Evolutionary conservation across 2,329 filamentous ascomycete species (phyloP).

Genomic region (Graphilbum fragrans): DNA sequence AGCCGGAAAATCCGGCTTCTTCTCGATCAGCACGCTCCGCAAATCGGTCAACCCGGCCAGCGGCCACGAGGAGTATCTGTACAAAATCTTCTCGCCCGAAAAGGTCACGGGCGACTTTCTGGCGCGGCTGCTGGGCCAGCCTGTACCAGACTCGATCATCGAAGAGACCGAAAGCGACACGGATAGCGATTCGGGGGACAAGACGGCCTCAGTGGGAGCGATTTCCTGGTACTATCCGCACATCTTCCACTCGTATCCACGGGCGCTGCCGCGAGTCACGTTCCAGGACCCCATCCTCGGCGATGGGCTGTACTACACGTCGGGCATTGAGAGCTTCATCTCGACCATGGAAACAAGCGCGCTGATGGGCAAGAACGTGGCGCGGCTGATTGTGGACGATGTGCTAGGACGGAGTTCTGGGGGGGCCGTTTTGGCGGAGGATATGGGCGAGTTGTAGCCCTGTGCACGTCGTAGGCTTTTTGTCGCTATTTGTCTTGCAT

Average conservation of each 20-base stretch:
- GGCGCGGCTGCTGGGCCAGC: slow-evolving; percentile 34
- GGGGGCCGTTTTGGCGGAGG: neutral
- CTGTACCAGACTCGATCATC: slow-evolving; percentile 30
- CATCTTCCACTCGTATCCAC: slow-evolving; percentile 75
- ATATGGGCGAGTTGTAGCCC: neutral
- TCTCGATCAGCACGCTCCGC: slow-evolving; percentile 67
- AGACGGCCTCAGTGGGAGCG: slow-evolving; percentile 24
- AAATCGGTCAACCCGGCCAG: slow-evolving; percentile 49
- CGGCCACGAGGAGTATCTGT: slow-evolving; percentile 40
- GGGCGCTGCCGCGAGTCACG: slow-evolving; percentile 69
- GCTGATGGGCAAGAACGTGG: slow-evolving; percentile 80
- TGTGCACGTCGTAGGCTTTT: neutral
- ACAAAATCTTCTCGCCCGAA: slow-evolving; percentile 53
- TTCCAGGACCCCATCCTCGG: slow-evolving; percentile 72
- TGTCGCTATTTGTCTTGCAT: no score
- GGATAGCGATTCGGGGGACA: slow-evolving; percentile 17
- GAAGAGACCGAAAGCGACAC: slow-evolving; percentile 28
- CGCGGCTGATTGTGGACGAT: slow-evolving; percentile 55
- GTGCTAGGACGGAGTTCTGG: slow-evolving; percentile 6
- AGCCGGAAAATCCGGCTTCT: slow-evolving; percentile 68
- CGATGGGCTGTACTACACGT: slow-evolving; percentile 56
- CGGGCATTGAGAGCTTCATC: slow-evolving; percentile 83
- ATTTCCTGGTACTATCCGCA: slow-evolving; percentile 71
- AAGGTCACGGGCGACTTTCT: slow-evolving; percentile 40
- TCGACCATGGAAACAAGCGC: slow-evolving; percentile 96